Evolutionary conservation across 805 yeast genomes (phyloP).

Genomic region (Starmerella vitae): DNA sequence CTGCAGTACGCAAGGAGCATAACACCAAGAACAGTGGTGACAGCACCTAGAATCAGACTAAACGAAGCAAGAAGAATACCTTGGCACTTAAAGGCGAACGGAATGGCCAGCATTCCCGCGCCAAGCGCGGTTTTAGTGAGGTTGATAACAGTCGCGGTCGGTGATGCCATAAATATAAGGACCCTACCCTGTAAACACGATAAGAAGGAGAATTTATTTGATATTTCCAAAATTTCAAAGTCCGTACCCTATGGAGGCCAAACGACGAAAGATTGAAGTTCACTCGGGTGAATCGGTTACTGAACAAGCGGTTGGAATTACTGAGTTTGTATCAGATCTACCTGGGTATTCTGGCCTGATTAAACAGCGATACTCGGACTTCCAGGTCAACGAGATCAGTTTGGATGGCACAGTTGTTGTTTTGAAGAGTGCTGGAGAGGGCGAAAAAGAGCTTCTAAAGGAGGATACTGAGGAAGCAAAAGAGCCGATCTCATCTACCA

Average conservation of each 20-base stretch:
- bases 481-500: constrained; percentile 13
- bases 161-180: constrained; percentile 37
- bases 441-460: constrained; percentile 12
- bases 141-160: constrained; percentile 45
- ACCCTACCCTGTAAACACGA: too few relatives aligned
- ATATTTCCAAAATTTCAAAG: background rate
- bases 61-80: constrained; percentile 45
- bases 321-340: constrained; percentile 41
- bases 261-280: constrained; percentile 5
- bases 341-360: constrained; percentile 65
- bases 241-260: constrained; percentile 7
- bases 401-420: constrained; percentile 57
- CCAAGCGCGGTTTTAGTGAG: constrained; percentile 63
- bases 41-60: constrained; percentile 45
- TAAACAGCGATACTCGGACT: constrained; percentile 86
- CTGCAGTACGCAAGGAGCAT: constrained; percentile 18
- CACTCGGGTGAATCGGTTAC: constrained; percentile 30
- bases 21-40: constrained; percentile 53
- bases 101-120: constrained; percentile 67
- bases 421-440: constrained; percentile 27
- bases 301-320: constrained; percentile 80
- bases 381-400: constrained; percentile 80
- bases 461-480: constrained; percentile 15
- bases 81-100: constrained; percentile 52
- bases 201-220: background rate